These are phyloP conservation scores for Trypanosoma cruzi DNA, from an alignment of 208 protist genomes.

Conservation along the genomic window DNA sequence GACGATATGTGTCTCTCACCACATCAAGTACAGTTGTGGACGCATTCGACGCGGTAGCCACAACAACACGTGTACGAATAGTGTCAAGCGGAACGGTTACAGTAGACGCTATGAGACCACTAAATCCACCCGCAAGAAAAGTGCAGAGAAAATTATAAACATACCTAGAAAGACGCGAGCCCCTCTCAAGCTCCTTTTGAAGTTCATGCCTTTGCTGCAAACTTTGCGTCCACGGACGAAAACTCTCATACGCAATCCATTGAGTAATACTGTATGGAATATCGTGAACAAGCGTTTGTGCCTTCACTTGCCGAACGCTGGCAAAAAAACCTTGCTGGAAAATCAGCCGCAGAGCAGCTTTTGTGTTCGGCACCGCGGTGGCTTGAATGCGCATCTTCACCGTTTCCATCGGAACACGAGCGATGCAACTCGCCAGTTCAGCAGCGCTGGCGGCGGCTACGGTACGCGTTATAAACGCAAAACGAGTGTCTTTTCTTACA, in stretches of 20 bases:
- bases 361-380: constrained; percentile 39
- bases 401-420: constrained; percentile 87
- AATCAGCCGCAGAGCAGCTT: constrained; percentile 51
- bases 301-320: constrained; percentile 45
- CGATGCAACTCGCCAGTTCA: constrained; percentile 53
- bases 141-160: constrained; percentile 42
- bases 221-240: constrained; percentile 53
- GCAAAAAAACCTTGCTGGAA: constrained; percentile 41
- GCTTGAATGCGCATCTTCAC: constrained; percentile 86
- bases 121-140: constrained; percentile 78
- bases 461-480: constrained; percentile 38
- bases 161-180: constrained; percentile 26
- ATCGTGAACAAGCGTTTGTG: constrained; percentile 81
- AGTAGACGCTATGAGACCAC: constrained; percentile 59
- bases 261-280: constrained; percentile 81
- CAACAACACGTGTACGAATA: constrained; percentile 69
- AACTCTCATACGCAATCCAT: constrained; percentile 75
- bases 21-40: constrained; percentile 38
- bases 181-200: background rate
- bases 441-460: constrained; percentile 47
- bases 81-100: constrained; percentile 81
- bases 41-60: constrained; percentile 43
- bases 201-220: constrained; percentile 7
- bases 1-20: constrained; percentile 39
- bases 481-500: constrained; percentile 1